These are phyloP conservation scores for Stephanodiscus triporus DNA, from an alignment of 108 stramenopile species.

Conservation along the genomic window DNA sequence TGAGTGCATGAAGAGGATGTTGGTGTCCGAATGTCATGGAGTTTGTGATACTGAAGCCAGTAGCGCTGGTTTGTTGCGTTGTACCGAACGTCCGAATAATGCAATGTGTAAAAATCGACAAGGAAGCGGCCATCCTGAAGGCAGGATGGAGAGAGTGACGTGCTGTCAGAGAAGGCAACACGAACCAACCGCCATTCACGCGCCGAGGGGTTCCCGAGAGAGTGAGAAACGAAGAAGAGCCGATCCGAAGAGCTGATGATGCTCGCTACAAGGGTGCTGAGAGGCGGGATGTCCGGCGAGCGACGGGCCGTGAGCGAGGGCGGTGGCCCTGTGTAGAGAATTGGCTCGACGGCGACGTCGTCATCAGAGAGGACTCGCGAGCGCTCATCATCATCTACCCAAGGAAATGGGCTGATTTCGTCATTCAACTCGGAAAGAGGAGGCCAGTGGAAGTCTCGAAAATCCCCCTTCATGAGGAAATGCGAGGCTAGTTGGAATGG, in stretches of 20 bases:
- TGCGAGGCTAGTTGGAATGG: background rate
- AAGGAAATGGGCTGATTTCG: background rate
- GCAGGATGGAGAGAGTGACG: background rate
- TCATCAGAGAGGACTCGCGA: no score
- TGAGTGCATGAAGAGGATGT: background rate
- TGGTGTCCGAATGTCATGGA: no score
- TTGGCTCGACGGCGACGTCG: background rate
- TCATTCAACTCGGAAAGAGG: background rate
- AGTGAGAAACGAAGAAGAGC: background rate
- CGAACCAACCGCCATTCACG: constrained; percentile 1
- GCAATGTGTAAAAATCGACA: constrained; percentile 12
- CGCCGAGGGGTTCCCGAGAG: background rate
- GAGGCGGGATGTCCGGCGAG: no score
- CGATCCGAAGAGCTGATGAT: background rate
- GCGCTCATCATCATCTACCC: no score
- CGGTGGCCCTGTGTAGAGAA: no score
- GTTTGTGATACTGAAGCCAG: constrained; percentile 24
- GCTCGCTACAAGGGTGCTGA: background rate
- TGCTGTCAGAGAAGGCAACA: background rate
- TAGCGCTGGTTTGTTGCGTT: constrained; percentile 19
- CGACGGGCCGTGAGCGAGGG: no score
- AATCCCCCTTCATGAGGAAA: background rate
- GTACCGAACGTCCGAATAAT: constrained; percentile 1
- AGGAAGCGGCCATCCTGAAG: background rate
- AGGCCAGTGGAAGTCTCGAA: background rate